Evolutionary conservation across 2,329 filamentous ascomycete genomes (phyloP).

Genomic region (Diaporthe capsici): DNA sequence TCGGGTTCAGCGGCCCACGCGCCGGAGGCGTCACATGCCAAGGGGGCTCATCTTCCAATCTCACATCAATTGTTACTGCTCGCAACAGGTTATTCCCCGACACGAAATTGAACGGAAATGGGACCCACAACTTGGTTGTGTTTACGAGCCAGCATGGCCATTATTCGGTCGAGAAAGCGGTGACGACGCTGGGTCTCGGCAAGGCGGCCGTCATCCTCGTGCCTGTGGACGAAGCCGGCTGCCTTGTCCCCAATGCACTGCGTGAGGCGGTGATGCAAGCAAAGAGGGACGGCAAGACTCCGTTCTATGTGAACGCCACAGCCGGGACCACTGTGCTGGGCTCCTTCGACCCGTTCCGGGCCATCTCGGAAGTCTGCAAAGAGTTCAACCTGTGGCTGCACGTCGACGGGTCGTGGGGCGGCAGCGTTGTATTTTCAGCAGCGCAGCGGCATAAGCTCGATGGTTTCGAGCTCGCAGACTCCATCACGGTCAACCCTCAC

Average conservation of each 20-base stretch:
- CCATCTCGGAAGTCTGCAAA: constrained; percentile 78
- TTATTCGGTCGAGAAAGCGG: constrained; percentile 94
- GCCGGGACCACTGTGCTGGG: constrained; percentile 96
- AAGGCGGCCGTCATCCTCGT: constrained; percentile 81
- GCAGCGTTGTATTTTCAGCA: constrained; percentile 81
- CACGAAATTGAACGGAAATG: not conserved
- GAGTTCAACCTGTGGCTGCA: constrained; percentile 88
- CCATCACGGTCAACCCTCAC: constrained; percentile 90
- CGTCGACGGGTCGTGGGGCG: constrained; percentile 93
- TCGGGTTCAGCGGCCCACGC: constrained; percentile 80
- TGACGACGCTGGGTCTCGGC: constrained; percentile 90
- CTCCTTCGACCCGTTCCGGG: constrained; percentile 85
- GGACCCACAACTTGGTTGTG: constrained; percentile 81
- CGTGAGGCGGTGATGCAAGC: constrained; percentile 73
- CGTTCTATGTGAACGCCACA: constrained; percentile 94
- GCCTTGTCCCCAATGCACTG: constrained; percentile 79
- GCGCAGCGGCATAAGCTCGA: constrained; percentile 69
- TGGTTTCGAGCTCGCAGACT: constrained; percentile 82
- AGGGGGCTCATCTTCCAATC: constrained; percentile 87
- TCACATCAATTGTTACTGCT: constrained; percentile 87
- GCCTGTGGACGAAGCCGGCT: constrained; percentile 79
- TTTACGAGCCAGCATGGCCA: constrained; percentile 93
- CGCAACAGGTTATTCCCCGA: constrained; percentile 79
- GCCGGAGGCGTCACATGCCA: constrained; percentile 83
- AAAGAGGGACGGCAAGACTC: constrained; percentile 78